Evolutionary conservation across 768 basidiomycete genomes (phyloP), one percentile per base, ranked within the genome.

Genomic region (Termitomyces sp.): DNA sequence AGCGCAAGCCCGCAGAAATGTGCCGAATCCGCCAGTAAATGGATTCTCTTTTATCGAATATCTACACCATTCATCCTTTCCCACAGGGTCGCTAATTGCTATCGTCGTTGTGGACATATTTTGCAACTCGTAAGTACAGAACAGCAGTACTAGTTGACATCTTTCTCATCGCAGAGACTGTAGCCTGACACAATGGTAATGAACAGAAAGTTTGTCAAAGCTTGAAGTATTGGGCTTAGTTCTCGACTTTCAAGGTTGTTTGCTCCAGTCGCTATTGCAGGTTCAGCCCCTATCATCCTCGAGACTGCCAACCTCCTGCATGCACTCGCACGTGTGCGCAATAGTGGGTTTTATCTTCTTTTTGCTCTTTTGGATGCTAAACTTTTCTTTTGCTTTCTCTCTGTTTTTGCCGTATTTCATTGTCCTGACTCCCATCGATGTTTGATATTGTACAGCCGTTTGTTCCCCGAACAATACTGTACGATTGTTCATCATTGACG

Each of bases 281-380:
- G 45, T 83, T 85, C 64, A 85, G 83, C 50, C 76, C 82, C 0
- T 72, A 69, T 54, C 84, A 85, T 61, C 80, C 80, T 0, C 58
- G 57, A 2, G 69, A 64, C 43, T 84, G 83, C 54, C 64, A 58
- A 1, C 74, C 68, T 16, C 80, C 79, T 0, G 36, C 36, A 2
- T 86, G 84, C 71, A 77, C 58, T 28, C 64, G 51, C n/a, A 73
- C 68, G 18, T 73, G 72, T 45, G 48, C 56, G 64, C 82, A 83
- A 65, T 80, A 79, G 82, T 83, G 64, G 58, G 73, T 68, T 3
- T 5, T 6, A 22, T 16, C 38, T 6, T 14, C 12, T 38, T 38
- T 12, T 28, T 28, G 26, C 12, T 28, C 26, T n/a, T 30, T n/a
- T 13, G 2, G 12, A 42, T 28, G 18, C n/a, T 40, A 26, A 40